phyloP scores from a whole-genome alignment of 495 filamentous ascomycete species.

The Lentithecium fluviatile region DNA sequence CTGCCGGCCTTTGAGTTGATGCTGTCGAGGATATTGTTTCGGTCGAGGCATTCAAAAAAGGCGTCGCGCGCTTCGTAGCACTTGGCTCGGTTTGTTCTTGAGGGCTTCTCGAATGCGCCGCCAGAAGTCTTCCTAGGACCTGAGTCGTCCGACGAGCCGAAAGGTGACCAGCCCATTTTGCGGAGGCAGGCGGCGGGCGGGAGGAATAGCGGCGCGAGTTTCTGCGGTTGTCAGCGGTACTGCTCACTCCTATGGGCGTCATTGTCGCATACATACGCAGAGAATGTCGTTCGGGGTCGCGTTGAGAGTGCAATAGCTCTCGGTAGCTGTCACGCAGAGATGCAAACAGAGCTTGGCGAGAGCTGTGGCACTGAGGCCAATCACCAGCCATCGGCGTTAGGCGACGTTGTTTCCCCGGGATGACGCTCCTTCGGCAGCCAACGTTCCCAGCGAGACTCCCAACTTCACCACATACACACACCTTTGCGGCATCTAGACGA shows the following conservation, averaged over 20 bases:
- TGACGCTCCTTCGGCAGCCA: neutral
- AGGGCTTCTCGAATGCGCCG: conserved; percentile 69
- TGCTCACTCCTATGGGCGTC: too few relatives aligned
- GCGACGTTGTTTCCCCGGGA: neutral
- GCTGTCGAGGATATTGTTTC: conserved; percentile 77
- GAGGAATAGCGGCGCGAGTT: conserved; percentile 9
- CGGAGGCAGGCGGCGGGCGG: conserved; percentile 10
- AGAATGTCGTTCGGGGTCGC: neutral
- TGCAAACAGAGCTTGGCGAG: too few relatives aligned
- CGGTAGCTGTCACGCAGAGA: too few relatives aligned
- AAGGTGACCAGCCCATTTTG: conserved; percentile 39
- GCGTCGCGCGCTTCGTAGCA: conserved; percentile 86
- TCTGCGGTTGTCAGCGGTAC: neutral
- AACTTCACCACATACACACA: neutral
- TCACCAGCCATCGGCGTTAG: conserved; percentile 5
- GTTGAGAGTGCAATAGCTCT: neutral
- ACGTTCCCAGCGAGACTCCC: neutral
- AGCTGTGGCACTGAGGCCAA: neutral
- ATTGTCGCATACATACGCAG: too few relatives aligned
- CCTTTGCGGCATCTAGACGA: neutral
- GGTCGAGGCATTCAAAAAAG: conserved; percentile 84
- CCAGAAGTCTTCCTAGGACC: conserved; percentile 49
- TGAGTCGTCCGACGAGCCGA: conserved; percentile 25
- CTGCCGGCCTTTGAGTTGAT: conserved; percentile 65
- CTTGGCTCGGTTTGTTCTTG: conserved; percentile 67